Conservation (phyloP, 2,329 filamentous ascomycete genomes). For the Cucurbitaria berberidis region DNA sequence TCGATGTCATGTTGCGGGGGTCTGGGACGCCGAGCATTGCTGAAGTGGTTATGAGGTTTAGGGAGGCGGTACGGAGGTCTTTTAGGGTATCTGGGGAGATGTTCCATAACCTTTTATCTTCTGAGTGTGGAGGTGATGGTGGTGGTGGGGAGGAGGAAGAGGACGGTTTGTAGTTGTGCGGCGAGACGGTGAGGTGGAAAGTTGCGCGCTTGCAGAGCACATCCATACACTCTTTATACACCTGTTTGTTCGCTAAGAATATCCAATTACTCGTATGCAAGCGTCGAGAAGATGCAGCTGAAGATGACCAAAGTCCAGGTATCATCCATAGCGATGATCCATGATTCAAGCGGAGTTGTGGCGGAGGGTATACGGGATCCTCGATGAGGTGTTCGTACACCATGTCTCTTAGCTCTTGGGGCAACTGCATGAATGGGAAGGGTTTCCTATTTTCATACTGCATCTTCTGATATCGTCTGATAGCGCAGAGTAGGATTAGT, state of each 20-base stretch:
- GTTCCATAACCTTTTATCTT: slow-evolving; percentile 33
- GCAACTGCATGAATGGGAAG: slow-evolving; percentile 39
- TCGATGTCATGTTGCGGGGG: slow-evolving; percentile 43
- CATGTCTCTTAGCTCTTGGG: slow-evolving; percentile 42
- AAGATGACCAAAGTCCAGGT: slow-evolving; percentile 9
- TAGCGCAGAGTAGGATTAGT: slow-evolving; percentile 12
- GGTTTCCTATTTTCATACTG: slow-evolving; percentile 22
- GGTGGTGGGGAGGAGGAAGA: neutral
- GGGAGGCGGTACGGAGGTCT: slow-evolving; percentile 32
- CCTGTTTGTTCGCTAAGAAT: slow-evolving; percentile 42
- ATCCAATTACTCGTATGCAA: slow-evolving; percentile 29
- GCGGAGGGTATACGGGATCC: slow-evolving; percentile 37
- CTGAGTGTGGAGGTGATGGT: neutral
- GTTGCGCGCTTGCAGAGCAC: slow-evolving; percentile 38
- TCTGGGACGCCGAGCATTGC: slow-evolving; percentile 45
- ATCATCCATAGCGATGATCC: slow-evolving; percentile 27
- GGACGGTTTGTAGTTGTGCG: slow-evolving; percentile 32
- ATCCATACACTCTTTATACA: slow-evolving; percentile 45
- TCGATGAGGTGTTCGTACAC: slow-evolving; percentile 41
- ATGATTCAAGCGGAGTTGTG: slow-evolving; percentile 14
- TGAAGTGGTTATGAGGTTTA: slow-evolving; percentile 43
- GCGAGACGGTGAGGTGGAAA: slow-evolving; percentile 42
- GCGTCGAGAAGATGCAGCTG: neutral
- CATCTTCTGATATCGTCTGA: slow-evolving; percentile 27
- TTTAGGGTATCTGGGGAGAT: slow-evolving; percentile 29